Evolutionary conservation across 352 stramenopile species (phyloP), one percentile per base, ranked within the genome.

Genomic region (Phytopythium helicoides): DNA sequence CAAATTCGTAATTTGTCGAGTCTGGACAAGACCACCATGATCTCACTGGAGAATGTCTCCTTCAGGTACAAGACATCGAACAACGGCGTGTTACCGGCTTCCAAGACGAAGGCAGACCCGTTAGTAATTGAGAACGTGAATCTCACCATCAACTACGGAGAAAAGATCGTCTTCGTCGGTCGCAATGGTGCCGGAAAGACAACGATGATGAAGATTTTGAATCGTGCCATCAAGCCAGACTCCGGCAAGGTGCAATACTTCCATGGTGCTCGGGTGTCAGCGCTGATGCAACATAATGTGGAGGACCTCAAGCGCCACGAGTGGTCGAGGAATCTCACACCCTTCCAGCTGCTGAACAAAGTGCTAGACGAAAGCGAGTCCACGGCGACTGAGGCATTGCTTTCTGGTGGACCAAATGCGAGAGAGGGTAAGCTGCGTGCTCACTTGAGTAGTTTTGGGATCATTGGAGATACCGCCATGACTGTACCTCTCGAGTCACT

Each of bases 171-270:
- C 25, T 56, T 97, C 1, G 87, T 97, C 33, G 93, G 93, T 19
- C 87, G 91, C n/a, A 84, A 87, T 38, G 72, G 73, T 18, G 68
- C 73, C 25, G 87, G 87, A 22, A 98, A 98, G 61, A 98, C 92
- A 14, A 98, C 94, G 1, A 68, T 98, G 16, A 79, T 98, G 37
- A 97, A 97, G 60, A 76, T 99, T 3, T 86, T 98, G 45, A 81
- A 82, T 23, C 80, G 89, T 10, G 80, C 87, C 37, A 64, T 98
- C 47, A 55, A 58, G 47, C 72, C 75, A 11, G 66, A 65, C 11
- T 25, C 49, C 10, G 73, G 73, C 6, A 79, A 79, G 44, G 54
- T 85, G 23, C 59, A 71, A 42, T 69, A 68, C 28, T 79, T 83
- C 41, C 69, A 81, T 21, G 67, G 71, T 14, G 76, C 75, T 3